A percentile compares a stretch with the other conserved stretches of the same genome.
These are phyloP conservation scores for Cercospora citrullina DNA, from an alignment of 2,329 filamentous ascomycete genomes.

Conservation along the genomic window DNA sequence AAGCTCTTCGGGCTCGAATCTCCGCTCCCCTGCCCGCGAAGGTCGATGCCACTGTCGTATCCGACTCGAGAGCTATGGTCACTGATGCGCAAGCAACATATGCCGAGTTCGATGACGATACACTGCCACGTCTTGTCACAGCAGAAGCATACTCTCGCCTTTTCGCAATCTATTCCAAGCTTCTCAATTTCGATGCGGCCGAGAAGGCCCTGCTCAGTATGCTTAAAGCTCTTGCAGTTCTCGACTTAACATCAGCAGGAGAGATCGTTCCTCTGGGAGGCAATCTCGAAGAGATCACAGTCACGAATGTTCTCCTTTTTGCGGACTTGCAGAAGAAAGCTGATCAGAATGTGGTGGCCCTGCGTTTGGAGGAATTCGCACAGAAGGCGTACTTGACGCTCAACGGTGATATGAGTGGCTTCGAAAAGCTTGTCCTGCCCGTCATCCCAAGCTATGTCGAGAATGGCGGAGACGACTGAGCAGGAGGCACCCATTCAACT, in stretches of 20 bases:
- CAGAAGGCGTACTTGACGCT: slow-evolving; percentile 9
- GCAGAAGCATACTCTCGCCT: slow-evolving; percentile 18
- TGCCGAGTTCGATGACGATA: background rate
- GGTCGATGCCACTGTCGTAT: background rate
- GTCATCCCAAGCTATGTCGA: background rate
- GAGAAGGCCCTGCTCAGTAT: slow-evolving; percentile 6
- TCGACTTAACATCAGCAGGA: background rate
- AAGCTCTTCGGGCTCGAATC: slow-evolving; percentile 1
- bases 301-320: slow-evolving; percentile 11
- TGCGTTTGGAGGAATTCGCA: slow-evolving; percentile 11
- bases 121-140: slow-evolving; percentile 3
- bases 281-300: slow-evolving; percentile 2
- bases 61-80: slow-evolving; percentile 5
- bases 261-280: background rate
- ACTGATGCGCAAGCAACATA: slow-evolving; percentile 6
- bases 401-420: slow-evolving; percentile 18
- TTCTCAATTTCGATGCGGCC: slow-evolving; percentile 9
- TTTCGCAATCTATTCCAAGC: slow-evolving; percentile 7
- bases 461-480: background rate
- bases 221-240: background rate
- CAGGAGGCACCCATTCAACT: background rate
- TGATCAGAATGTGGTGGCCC: background rate
- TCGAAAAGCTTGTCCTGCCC: slow-evolving; percentile 4
- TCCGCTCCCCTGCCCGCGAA: slow-evolving; percentile 5
- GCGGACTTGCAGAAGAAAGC: slow-evolving; percentile 7